phyloP scores from a whole-genome alignment of 495 filamentous ascomycete genomes.

The Coniosporium apollinis region DNA sequence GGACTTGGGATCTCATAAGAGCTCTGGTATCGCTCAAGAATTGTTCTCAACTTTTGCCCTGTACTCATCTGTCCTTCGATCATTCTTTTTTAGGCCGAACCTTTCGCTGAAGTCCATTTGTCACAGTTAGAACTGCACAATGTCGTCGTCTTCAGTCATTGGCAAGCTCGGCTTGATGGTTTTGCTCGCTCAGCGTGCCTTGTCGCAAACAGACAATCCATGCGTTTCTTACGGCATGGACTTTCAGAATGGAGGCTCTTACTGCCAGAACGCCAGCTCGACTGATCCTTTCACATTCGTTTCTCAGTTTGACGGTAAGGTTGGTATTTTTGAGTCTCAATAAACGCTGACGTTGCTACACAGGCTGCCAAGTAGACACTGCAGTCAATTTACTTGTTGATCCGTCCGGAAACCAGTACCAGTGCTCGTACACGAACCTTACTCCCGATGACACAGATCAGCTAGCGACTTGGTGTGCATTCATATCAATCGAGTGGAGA shows the following conservation, averaged over 20 bases:
- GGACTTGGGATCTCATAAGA: too few species aligned
- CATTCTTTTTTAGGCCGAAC: not conserved
- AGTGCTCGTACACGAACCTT: conserved; percentile 17
- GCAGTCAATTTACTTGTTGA: conserved; percentile 22
- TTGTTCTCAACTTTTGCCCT: too few species aligned
- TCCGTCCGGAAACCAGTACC: conserved; percentile 18
- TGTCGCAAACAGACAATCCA: not conserved
- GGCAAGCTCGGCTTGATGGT: too few species aligned
- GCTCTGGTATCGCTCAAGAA: too few species aligned
- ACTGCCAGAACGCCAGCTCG: conserved; percentile 21
- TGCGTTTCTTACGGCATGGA: conserved; percentile 20
- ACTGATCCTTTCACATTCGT: conserved; percentile 20
- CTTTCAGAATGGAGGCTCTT: conserved; percentile 19
- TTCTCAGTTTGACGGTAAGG: conserved; percentile 15
- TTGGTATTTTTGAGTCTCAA: too few species aligned
- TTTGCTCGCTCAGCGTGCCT: not conserved
- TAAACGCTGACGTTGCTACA: not conserved
- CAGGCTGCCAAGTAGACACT: conserved; percentile 16
- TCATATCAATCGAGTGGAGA: not conserved
- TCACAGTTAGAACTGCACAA: not conserved
- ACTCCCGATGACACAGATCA: conserved; percentile 16
- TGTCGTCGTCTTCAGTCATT: too few species aligned
- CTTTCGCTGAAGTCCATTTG: not conserved
- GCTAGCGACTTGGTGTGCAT: conserved; percentile 18
- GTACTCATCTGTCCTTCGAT: too few species aligned